Evolutionary conservation across 805 yeast species (phyloP).

Genomic region (Wickerhamomyces mucosus): DNA sequence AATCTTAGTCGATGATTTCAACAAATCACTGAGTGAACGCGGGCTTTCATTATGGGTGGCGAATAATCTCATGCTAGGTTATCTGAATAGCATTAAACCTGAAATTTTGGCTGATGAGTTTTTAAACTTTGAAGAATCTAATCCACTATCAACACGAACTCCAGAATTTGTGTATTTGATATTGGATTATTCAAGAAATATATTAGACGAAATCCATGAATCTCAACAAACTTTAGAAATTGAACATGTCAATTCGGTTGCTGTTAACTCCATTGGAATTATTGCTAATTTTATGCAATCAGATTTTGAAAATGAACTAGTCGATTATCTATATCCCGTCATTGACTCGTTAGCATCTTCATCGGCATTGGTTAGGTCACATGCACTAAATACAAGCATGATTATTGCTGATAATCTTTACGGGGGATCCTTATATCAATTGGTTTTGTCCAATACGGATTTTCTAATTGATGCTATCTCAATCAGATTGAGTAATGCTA

Average conservation of each 20-base stretch:
- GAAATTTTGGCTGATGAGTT: slow-evolving; percentile 17
- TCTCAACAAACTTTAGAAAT: slow-evolving; percentile 5
- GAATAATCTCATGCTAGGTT: slow-evolving; percentile 22
- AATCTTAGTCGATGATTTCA: slow-evolving; percentile 12
- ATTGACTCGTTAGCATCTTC: slow-evolving; percentile 62
- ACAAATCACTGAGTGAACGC: slow-evolving; percentile 9
- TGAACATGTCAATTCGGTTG: slow-evolving; percentile 21
- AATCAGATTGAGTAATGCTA: slow-evolving; percentile 53
- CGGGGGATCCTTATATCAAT: slow-evolving; percentile 41
- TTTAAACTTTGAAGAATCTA: slow-evolving; percentile 21
- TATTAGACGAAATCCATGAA: slow-evolving; percentile 28
- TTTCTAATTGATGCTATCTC: slow-evolving; percentile 78
- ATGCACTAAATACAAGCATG: slow-evolving; percentile 43
- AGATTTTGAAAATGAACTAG: slow-evolving; percentile 38
- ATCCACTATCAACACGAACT: slow-evolving; percentile 10
- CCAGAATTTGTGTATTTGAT: slow-evolving; percentile 22
- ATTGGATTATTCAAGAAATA: slow-evolving; percentile 31
- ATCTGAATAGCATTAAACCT: slow-evolving; percentile 7
- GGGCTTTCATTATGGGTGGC: slow-evolving; percentile 31
- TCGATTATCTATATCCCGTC: slow-evolving; percentile 65
- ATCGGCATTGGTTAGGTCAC: slow-evolving; percentile 33
- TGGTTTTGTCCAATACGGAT: slow-evolving; percentile 65
- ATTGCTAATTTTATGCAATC: slow-evolving; percentile 20
- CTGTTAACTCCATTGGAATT: slow-evolving; percentile 34
- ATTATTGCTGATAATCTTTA: slow-evolving; percentile 44